A percentile compares a stretch with the other conserved stretches of the same genome.
phyloP scores from a whole-genome alignment of 1,139 yeast genomes.

The Sugiyamaella novakii region DNA sequence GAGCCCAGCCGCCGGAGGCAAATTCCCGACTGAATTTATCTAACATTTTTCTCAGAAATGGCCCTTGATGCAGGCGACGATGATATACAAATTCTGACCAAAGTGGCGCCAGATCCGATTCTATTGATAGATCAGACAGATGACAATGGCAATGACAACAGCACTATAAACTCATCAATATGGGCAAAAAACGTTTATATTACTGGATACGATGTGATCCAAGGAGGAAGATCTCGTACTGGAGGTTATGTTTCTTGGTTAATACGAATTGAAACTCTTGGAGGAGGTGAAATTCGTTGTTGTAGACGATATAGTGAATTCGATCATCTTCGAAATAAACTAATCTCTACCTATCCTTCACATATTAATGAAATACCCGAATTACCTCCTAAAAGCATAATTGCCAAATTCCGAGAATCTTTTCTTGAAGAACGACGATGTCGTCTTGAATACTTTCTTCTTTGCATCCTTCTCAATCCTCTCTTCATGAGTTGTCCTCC shows the following conservation, averaged over 20 bases:
- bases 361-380: conserved; percentile 54
- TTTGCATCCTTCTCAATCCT: conserved; percentile 69
- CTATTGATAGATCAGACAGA: conserved; percentile 2
- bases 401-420: conserved; percentile 53
- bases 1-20: conserved; percentile 10
- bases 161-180: neutral
- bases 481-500: conserved; percentile 50
- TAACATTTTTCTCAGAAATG: conserved; percentile 1
- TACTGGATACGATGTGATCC: conserved; percentile 21
- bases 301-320: conserved; percentile 71
- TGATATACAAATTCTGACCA: neutral
- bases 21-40: neutral
- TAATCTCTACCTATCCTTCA: conserved; percentile 48
- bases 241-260: conserved; percentile 49
- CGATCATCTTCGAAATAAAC: conserved; percentile 49
- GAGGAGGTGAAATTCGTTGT: conserved; percentile 52
- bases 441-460: conserved; percentile 74
- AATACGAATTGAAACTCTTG: conserved; percentile 40
- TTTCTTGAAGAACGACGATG: conserved; percentile 66
- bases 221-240: conserved; percentile 17
- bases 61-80: conserved; percentile 7
- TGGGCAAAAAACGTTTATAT: conserved; percentile 22
- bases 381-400: conserved; percentile 66
- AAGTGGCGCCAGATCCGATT: conserved; percentile 15
- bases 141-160: conserved; percentile 2